Conservation (phyloP, 2,329 filamentous ascomycete species). For the Hypoxylon sp. region DNA sequence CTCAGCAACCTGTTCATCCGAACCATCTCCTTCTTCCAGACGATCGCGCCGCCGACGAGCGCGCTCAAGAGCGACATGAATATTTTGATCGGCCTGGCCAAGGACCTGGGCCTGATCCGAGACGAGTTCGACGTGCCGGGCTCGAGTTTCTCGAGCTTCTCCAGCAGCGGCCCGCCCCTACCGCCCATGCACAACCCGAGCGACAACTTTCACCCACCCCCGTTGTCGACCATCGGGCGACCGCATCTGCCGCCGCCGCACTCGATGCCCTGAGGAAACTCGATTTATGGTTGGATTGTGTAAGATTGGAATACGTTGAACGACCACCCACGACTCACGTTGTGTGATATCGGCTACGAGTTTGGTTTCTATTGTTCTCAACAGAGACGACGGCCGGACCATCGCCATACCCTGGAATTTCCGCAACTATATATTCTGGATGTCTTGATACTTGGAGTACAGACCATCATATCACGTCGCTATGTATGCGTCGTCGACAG, state of each 20-base stretch:
- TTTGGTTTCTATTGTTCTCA: background rate
- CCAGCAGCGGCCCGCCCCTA: slow-evolving; percentile 41
- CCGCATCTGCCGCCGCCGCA: slow-evolving; percentile 28
- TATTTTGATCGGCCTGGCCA: slow-evolving; percentile 68
- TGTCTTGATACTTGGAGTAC: slow-evolving; percentile 12
- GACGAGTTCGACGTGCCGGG: slow-evolving; percentile 43
- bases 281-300: slow-evolving; percentile 10
- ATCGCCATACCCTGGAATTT: background rate
- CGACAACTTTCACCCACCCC: slow-evolving; percentile 32
- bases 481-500: slow-evolving; percentile 15
- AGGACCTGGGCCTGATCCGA: slow-evolving; percentile 54
- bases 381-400: background rate
- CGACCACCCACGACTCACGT: slow-evolving; percentile 14
- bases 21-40: slow-evolving; percentile 79
- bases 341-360: background rate
- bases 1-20: slow-evolving; percentile 70
- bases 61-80: slow-evolving; percentile 76
- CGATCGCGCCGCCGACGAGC: slow-evolving; percentile 76
- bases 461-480: slow-evolving; percentile 12
- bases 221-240: slow-evolving; percentile 33
- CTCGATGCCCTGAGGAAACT: slow-evolving; percentile 15
- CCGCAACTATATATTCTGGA: slow-evolving; percentile 14
- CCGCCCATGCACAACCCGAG: slow-evolving; percentile 34
- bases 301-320: slow-evolving; percentile 10
- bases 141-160: slow-evolving; percentile 55